Percentiles rank a stretch among this genome's conserved stretches.
Evolutionary conservation across 768 basidiomycete species (phyloP).

Genomic region (Coprinopsis sp.): DNA sequence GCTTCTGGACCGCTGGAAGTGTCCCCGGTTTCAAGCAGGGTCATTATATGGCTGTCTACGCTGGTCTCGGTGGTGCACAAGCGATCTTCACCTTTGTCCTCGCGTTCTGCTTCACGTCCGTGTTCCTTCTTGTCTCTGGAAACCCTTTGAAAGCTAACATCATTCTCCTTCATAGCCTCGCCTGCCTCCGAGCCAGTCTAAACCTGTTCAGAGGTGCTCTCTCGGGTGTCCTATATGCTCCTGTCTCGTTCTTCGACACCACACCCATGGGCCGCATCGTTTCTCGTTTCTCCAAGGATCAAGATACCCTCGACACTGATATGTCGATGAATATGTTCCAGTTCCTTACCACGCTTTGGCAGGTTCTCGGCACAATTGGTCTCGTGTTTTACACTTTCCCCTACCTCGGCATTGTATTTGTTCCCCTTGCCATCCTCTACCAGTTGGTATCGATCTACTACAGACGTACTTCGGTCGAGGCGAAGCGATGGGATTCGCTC

Average conservation of each 20-base stretch:
- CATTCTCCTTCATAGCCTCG: slow-evolving; percentile 22
- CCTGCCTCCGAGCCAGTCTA: slow-evolving; percentile 37
- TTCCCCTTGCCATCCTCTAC: slow-evolving; percentile 48
- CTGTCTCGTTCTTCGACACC: slow-evolving; percentile 67
- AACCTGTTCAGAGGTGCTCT: slow-evolving; percentile 55
- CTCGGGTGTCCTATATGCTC: slow-evolving; percentile 52
- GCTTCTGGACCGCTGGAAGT: slow-evolving; percentile 63
- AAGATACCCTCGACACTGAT: slow-evolving; percentile 51
- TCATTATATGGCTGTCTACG: slow-evolving; percentile 64
- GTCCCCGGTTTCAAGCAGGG: slow-evolving; percentile 53
- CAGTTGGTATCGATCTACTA: slow-evolving; percentile 51
- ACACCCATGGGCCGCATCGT: slow-evolving; percentile 61
- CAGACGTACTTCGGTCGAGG: slow-evolving; percentile 55
- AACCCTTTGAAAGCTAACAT: neutral
- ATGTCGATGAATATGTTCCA: slow-evolving; percentile 45
- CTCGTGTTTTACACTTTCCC: slow-evolving; percentile 66
- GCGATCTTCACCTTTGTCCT: slow-evolving; percentile 49
- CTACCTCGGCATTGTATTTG: slow-evolving; percentile 57
- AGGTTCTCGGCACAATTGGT: slow-evolving; percentile 49
- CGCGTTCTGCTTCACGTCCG: slow-evolving; percentile 48
- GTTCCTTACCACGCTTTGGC: slow-evolving; percentile 35
- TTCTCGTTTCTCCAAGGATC: slow-evolving; percentile 57
- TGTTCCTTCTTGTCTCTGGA: neutral
- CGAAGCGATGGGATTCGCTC: slow-evolving; percentile 59
- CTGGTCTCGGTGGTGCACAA: slow-evolving; percentile 38